Evolutionary conservation across 2,329 filamentous ascomycete species (phyloP).

Genomic region (Tympanopsis confertula): DNA sequence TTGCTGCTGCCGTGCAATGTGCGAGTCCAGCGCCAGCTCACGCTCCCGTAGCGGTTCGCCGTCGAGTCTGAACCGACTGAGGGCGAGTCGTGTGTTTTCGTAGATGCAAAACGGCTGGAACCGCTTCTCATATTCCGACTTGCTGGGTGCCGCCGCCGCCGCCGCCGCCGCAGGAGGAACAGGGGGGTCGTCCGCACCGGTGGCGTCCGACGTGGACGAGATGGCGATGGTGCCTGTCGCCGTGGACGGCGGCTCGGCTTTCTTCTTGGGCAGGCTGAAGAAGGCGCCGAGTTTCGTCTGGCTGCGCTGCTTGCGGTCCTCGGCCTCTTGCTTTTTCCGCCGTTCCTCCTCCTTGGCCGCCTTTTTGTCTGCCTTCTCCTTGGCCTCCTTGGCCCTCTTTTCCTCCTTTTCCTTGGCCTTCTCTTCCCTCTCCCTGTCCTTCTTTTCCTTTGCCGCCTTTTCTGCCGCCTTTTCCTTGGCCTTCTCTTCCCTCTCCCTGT

Average conservation of each 20-base stretch:
- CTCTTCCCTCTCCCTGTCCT: conserved; percentile 19
- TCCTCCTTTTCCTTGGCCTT: conserved; percentile 19
- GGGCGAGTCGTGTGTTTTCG: conserved; percentile 60
- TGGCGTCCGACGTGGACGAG: conserved; percentile 11
- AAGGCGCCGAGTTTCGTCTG: conserved; percentile 34
- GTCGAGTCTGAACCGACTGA: conserved; percentile 44
- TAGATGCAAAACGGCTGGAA: conserved; percentile 79
- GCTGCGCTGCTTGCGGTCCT: conserved; percentile 30
- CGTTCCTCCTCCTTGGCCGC: conserved; percentile 33
- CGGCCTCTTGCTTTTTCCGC: conserved; percentile 34
- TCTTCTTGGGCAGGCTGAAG: conserved; percentile 23
- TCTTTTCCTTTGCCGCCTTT: conserved; percentile 21
- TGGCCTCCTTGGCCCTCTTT: conserved; percentile 24
- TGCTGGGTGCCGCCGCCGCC: conserved; percentile 11
- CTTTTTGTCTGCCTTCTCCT: conserved; percentile 19
- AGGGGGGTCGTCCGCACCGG: conserved; percentile 1
- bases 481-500: conserved; percentile 23
- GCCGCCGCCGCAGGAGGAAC: conserved; percentile 9
- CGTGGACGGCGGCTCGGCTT: conserved; percentile 17
- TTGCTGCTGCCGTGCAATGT: conserved; percentile 32
- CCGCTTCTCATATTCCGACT: conserved; percentile 50
- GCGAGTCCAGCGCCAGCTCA: conserved; percentile 38
- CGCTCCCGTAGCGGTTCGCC: conserved; percentile 39
- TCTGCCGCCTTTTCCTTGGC: conserved; percentile 15
- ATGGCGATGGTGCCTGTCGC: conserved; percentile 23